Percentiles rank a stretch among this genome's conserved stretches.
These are phyloP conservation scores for Eleusine indica DNA, from an alignment of 176 grass and related monocot genomes.

Conservation along the genomic window DNA sequence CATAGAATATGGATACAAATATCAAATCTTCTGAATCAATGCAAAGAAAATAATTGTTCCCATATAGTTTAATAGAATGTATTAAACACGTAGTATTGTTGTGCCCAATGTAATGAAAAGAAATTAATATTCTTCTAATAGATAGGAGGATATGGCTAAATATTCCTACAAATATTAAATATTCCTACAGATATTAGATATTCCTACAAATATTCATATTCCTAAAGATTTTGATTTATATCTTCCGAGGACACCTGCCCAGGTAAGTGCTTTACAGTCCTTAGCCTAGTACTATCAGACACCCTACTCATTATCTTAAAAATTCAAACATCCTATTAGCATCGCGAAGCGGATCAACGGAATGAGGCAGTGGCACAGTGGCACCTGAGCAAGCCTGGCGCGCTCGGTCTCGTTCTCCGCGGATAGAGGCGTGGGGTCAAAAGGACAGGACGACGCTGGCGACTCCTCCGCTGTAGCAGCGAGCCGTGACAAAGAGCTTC, in stretches of 20 bases:
- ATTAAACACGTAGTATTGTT: too few species aligned
- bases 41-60: too few species aligned
- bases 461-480: not conserved
- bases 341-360: not conserved
- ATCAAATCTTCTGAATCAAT: too few species aligned
- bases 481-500: conserved; percentile 21
- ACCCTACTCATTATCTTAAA: not conserved
- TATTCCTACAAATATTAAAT: too few species aligned
- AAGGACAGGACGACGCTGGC: conserved; percentile 6
- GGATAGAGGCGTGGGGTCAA: conserved; percentile 28
- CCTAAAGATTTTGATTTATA: too few species aligned
- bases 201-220: too few species aligned
- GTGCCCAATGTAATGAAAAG: too few species aligned
- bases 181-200: too few species aligned
- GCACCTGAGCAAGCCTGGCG: conserved; percentile 83
- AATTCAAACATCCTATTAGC: not conserved
- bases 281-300: not conserved
- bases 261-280: not conserved
- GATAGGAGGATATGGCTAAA: too few species aligned
- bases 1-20: too few species aligned
- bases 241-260: not conserved
- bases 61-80: too few species aligned
- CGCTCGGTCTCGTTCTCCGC: conserved; percentile 46
- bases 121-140: too few species aligned
- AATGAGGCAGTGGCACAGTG: not conserved